Conservation (phyloP, 768 basidiomycete species). For the Lactarius hengduanensis region DNA sequence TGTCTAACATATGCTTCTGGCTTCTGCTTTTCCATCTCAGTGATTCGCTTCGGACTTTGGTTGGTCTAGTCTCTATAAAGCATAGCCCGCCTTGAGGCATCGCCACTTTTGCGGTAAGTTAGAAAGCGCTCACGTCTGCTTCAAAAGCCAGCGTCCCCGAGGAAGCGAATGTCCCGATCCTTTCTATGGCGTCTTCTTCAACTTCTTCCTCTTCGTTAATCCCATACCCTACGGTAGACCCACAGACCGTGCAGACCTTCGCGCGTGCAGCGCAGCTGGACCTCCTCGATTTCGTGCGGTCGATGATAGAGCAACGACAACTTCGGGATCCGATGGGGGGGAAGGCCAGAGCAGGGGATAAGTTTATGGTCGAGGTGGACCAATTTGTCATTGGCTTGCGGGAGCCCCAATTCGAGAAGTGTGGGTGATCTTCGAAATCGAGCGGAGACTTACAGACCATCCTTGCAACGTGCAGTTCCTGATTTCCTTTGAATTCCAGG, state of each 20-base stretch:
- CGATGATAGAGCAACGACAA: slow-evolving; percentile 27
- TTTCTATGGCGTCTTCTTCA: slow-evolving; percentile 24
- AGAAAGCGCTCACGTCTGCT: slow-evolving; percentile 20
- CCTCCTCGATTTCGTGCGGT: slow-evolving; percentile 26
- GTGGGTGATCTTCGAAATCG: slow-evolving; percentile 17
- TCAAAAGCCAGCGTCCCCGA: slow-evolving; percentile 25
- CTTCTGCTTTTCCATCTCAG: slow-evolving; percentile 27
- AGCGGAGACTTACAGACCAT: slow-evolving; percentile 12
- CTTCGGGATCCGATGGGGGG: slow-evolving; percentile 26
- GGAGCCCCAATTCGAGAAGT: slow-evolving; percentile 27
- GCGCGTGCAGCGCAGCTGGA: slow-evolving; percentile 22
- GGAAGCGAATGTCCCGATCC: slow-evolving; percentile 11
- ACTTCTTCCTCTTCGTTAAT: slow-evolving; percentile 15
- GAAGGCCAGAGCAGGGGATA: slow-evolving; percentile 21
- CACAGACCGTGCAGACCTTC: slow-evolving; percentile 20
- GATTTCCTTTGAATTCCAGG: slow-evolving; percentile 15
- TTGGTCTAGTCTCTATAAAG: slow-evolving; percentile 26
- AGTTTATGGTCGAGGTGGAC: slow-evolving; percentile 27
- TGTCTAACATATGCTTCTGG: slow-evolving; percentile 21
- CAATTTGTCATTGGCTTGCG: slow-evolving; percentile 28
- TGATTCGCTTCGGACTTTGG: slow-evolving; percentile 25
- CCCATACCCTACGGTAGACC: slow-evolving; percentile 22
- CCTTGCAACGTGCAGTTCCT: slow-evolving; percentile 20
- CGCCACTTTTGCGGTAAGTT: slow-evolving; percentile 9
- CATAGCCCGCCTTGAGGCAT: slow-evolving; percentile 26